phyloP scores from a whole-genome alignment of 805 yeast genomes.

The Isabelozyma pseudorhagii region DNA sequence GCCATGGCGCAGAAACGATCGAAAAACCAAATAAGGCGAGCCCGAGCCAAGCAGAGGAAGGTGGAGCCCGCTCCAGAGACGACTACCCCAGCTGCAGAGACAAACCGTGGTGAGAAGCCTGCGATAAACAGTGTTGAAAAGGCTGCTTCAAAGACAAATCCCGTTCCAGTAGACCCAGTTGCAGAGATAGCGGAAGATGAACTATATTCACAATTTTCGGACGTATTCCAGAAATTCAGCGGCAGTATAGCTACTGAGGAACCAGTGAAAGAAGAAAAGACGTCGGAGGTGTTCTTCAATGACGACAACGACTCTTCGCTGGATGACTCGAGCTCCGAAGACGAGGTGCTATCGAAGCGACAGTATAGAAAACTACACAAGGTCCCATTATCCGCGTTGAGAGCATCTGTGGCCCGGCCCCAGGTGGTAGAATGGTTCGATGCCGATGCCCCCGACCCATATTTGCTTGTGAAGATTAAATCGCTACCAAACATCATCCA shows the following conservation, averaged over 20 bases:
- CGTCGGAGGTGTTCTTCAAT: conserved; percentile 8
- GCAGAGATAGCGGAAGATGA: conserved; percentile 1
- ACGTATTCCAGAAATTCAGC: conserved; percentile 17
- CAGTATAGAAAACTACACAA: conserved; percentile 52
- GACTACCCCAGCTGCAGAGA: no score
- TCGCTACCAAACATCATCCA: conserved; percentile 62
- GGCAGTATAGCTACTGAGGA: conserved; percentile 23
- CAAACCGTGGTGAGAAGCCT: no score
- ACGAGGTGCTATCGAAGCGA: conserved; percentile 36
- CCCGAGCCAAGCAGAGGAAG: conserved; percentile 38
- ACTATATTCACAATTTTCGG: conserved; percentile 15
- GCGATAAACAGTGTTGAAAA: no score
- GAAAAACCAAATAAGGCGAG: conserved; percentile 55
- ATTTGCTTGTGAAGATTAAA: conserved; percentile 61
- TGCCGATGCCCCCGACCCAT: conserved; percentile 79
- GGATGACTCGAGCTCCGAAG: neutral
- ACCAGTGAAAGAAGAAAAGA: conserved; percentile 13
- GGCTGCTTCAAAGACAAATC: neutral
- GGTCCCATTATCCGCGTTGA: conserved; percentile 65
- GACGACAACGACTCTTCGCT: conserved; percentile 1
- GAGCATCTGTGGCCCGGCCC: conserved; percentile 59
- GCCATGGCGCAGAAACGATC: conserved; percentile 33
- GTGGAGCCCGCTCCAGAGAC: conserved; percentile 5
- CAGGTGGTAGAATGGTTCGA: conserved; percentile 85
- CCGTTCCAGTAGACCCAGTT: neutral